Base-by-base conservation (phyloP, 2,329 filamentous ascomycete genomes). In the Incumbomyces lentus region DNA sequence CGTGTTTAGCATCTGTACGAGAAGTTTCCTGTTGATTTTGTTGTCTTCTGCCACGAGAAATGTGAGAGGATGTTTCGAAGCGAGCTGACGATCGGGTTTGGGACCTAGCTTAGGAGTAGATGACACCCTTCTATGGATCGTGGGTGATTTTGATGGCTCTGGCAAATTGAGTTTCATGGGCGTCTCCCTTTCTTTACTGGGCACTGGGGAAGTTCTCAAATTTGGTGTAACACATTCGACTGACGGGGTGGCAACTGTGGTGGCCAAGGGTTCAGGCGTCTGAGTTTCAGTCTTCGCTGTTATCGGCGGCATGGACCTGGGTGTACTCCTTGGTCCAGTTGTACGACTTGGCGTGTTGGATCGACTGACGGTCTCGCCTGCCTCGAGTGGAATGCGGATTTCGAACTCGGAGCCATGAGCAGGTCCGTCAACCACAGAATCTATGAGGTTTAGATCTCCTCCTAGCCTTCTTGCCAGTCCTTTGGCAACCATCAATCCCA, bases 41-140 rank as follows among this genome's bases (percentile, higher is more conserved):
- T 86, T 86, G 62, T 86, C 82, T 64, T 86, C 82, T 3, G 79
- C 82, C 1, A 86, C 76, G 2, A 86, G 69, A 52, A 86, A 80
- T 8, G 74, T 81, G 7, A 85, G 68, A 1, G 82, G 82, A 49
- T 77, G 69, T 54, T 75, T 76, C 39, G 66, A 63, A 2, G 75
- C 78, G 3, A 84, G 68, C 12, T 74, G 68, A 37, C 72, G 71
- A 56, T 83, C 79, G 55, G 53, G 54, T n/a, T 45, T 42, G 8
- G n/a, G n/a, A 7, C 34, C 34, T n/a, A 26, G 10, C 13, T 34
- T 43, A 6, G 44, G 29, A 16, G n/a, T 32, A 12, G 30, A 29
- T 36, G 37, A 44, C 29, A 49, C 35, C 16, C 41, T 31, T 44
- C 47, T 30, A 2, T 17, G 31, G 3, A 36, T 44, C 2, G 30